Evolutionary conservation across 176 grass and related monocot species (phyloP).

Genomic region (Oryza longistaminata): DNA sequence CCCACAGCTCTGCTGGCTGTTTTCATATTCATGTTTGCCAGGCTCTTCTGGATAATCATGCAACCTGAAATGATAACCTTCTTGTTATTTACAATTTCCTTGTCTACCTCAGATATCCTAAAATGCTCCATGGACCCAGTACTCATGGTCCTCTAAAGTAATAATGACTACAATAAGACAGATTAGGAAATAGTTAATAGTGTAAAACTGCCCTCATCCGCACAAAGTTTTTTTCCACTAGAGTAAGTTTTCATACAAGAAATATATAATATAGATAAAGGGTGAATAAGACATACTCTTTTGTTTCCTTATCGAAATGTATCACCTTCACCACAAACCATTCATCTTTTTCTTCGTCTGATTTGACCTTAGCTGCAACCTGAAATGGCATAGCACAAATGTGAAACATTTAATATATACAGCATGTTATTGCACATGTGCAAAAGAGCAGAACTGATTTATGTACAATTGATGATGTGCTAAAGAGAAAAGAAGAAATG

Average conservation of each 20-base stretch:
- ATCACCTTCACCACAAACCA: slow-evolving; percentile 96
- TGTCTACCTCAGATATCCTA: neutral
- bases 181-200: slow-evolving; percentile 9
- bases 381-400: slow-evolving; percentile 50
- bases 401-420: slow-evolving; percentile 9
- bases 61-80: slow-evolving; percentile 3
- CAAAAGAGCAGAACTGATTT: neutral
- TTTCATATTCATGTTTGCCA: neutral
- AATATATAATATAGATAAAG: neutral
- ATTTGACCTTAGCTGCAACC: slow-evolving; percentile 89
- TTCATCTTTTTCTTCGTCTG: slow-evolving; percentile 92
- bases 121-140: neutral
- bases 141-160: slow-evolving; percentile 1
- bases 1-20: neutral
- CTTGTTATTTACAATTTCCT: neutral
- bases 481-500: neutral
- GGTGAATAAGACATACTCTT: slow-evolving; percentile 68
- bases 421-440: neutral
- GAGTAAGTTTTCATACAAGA: neutral
- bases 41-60: slow-evolving; percentile 13
- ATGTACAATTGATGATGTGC: neutral
- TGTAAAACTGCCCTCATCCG: slow-evolving; percentile 5
- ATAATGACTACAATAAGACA: slow-evolving; percentile 20
- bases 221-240: slow-evolving; percentile 6
- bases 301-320: slow-evolving; percentile 92